Evolutionary conservation across 768 basidiomycete genomes (phyloP).

Genomic region (Auricularia heimuer): DNA sequence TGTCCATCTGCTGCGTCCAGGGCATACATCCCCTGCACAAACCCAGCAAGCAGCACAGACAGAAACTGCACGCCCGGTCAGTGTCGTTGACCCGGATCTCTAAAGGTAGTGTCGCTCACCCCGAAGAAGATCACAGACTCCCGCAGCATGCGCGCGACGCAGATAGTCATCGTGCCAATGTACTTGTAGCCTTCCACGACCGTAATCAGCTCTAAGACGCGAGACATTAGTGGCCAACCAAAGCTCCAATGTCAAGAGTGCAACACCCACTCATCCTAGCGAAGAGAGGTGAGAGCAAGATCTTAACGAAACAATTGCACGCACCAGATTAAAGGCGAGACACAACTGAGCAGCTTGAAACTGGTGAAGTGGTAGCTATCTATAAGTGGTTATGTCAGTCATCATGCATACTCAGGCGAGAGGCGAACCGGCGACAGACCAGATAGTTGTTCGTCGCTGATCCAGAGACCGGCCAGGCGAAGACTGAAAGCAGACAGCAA

Average conservation of each 20-base stretch:
- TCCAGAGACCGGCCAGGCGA: constrained; percentile 48
- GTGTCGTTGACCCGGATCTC: constrained; percentile 12
- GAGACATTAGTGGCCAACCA: constrained; percentile 3
- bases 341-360: constrained; percentile 85
- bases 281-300: not conserved
- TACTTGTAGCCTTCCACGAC: constrained; percentile 80
- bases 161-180: constrained; percentile 90
- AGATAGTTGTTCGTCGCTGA: constrained; percentile 17
- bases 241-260: not conserved
- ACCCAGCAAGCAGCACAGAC: constrained; percentile 74
- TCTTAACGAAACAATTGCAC: constrained; percentile 15
- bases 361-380: constrained; percentile 42
- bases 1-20: constrained; percentile 85
- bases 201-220: constrained; percentile 54
- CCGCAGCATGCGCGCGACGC: constrained; percentile 83
- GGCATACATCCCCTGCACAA: constrained; percentile 79
- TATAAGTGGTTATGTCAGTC: too few species aligned
- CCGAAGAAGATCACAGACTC: constrained; percentile 90
- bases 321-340: constrained; percentile 80
- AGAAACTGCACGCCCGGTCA: constrained; percentile 42
- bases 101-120: constrained; percentile 25
- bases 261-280: constrained; percentile 67
- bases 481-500: constrained; percentile 66
- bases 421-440: not conserved
- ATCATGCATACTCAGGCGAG: not conserved